Evolutionary conservation across 1,284 basidiomycete genomes (phyloP), one percentile per base, ranked within the genome.

Genomic region (Entoloma clypeatum): DNA sequence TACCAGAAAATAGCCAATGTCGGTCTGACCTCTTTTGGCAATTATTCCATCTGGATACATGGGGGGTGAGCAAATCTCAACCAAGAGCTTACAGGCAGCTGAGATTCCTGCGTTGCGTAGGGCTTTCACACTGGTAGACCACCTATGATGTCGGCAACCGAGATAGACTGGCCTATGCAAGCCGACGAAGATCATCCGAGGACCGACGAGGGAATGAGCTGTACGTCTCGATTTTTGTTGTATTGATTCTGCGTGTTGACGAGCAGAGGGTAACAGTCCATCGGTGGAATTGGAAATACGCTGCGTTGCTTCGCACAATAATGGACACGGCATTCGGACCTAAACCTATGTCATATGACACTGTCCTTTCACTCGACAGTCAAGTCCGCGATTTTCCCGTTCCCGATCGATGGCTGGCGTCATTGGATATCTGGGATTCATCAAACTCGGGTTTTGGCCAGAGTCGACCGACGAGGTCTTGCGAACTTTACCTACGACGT

Each of bases 1-100:
- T 81, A 7, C 65, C 67, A 24, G 62, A 69, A 24, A 62, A 69
- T 33, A 59, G 67, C 10, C 63, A 75, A 38, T 62, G 66, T 39
- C 72, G 82, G 5, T 71, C 67, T 43, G 68, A 67, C 17, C 63
- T 80, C 3, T 85, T 83, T 53, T 86, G 82, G 80, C 76, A 80
- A 43, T 55, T 84, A 10, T 81, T 80, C 51, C 44, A 63, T 14
- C 57, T 71, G 14, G 81, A 84, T 50, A 76, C 77, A 0, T 75
- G 74, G 69, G 58, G 74, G 19, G 81, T 84, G 50, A 49, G 75
- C 59, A 33, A 14, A 5, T 22, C 4, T 11, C n/a, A 13, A 16
- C 29, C 25, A 8, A 11, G n/a, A n/a, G n/a, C 5, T 10, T 28
- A 13, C 14, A 14, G 17, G 1, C 10, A 22, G 9, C 23, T 5